A percentile compares a stretch with the other conserved stretches of the same genome.
Conservation (phyloP, 176 grass and related monocot genomes). For the Areca catechu region DNA sequence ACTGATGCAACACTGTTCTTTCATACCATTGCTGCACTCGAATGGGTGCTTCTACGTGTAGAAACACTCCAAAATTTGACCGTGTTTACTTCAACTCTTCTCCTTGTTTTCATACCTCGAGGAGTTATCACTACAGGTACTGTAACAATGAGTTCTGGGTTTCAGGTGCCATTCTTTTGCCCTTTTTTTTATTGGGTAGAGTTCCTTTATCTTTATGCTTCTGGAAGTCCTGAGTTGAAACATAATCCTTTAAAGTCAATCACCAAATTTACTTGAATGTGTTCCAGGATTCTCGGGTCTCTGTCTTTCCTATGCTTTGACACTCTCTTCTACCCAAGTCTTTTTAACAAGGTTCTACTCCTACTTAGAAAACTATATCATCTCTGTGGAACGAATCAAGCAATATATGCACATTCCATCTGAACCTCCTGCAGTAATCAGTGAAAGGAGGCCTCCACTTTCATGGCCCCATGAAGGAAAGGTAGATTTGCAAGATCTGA, state of each 20-base stretch:
- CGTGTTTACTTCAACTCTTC: slow-evolving; percentile 53
- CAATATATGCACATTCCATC: slow-evolving; percentile 77
- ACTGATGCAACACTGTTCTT: slow-evolving; percentile 75
- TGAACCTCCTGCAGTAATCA: slow-evolving; percentile 60
- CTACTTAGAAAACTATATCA: slow-evolving; percentile 71
- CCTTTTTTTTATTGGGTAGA: too few relatives aligned
- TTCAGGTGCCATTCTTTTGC: too few relatives aligned
- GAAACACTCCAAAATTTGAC: slow-evolving; percentile 74
- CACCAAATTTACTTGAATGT: slow-evolving; percentile 12
- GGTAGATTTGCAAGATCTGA: slow-evolving; percentile 75
- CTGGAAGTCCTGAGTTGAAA: too few relatives aligned
- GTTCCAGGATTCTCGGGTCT: slow-evolving; percentile 78
- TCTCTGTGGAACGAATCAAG: slow-evolving; percentile 81
- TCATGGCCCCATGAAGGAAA: slow-evolving; percentile 82
- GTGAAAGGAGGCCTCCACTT: slow-evolving; percentile 56
- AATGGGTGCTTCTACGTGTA: slow-evolving; percentile 93
- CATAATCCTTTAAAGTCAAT: slow-evolving; percentile 3
- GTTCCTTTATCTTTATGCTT: too few relatives aligned
- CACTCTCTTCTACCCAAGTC: slow-evolving; percentile 38
- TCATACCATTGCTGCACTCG: slow-evolving; percentile 67
- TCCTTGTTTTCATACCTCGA: slow-evolving; percentile 69
- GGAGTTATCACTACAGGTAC: slow-evolving; percentile 69
- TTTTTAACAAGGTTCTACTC: slow-evolving; percentile 85
- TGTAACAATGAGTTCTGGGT: too few relatives aligned
- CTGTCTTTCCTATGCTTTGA: slow-evolving; percentile 81